These are phyloP conservation scores for Exophiala sp. DNA, from an alignment of 2,329 filamentous ascomycete genomes.

Conservation along the genomic window DNA sequence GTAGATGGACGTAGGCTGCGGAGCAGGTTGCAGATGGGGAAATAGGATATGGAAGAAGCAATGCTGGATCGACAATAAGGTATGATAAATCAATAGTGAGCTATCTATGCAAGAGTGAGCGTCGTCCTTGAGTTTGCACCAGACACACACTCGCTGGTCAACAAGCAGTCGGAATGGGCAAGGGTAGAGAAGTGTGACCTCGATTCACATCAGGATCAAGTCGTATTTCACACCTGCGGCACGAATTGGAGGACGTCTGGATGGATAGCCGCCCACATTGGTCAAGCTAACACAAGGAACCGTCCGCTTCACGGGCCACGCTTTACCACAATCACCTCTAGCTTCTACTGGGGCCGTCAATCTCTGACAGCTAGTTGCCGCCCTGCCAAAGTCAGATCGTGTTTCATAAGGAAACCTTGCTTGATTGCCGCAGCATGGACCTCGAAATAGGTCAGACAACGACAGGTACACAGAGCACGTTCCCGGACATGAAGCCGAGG, in stretches of 20 bases:
- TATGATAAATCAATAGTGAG: background rate
- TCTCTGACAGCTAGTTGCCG: conserved; percentile 11
- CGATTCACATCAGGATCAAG: conserved; percentile 7
- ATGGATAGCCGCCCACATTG: conserved; percentile 20
- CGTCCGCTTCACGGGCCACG: conserved; percentile 1
- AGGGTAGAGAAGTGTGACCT: conserved; percentile 1
- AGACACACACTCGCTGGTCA: no score
- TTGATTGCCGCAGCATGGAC: conserved; percentile 4
- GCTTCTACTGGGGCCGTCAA: conserved; percentile 5
- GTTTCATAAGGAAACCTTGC: conserved; percentile 14
- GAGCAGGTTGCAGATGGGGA: conserved; percentile 2
- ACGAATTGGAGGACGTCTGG: conserved; percentile 23
- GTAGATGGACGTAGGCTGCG: conserved; percentile 9
- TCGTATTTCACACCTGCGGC: conserved; percentile 13
- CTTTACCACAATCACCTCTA: conserved; percentile 6
- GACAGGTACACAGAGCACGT: background rate
- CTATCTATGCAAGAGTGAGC: background rate
- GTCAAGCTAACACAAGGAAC: conserved; percentile 5
- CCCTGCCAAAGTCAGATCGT: conserved; percentile 20
- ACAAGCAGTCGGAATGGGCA: no score
- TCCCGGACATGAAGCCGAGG: background rate
- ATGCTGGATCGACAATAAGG: background rate
- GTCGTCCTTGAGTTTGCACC: no score
- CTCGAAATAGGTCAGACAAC: conserved; percentile 9
- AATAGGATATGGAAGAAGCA: conserved; percentile 1